A percentile compares a stretch with the other conserved stretches of the same genome.
These are phyloP conservation scores for Fraxinus sp. DNA, from an alignment of 305 asterid species.

Conservation along the genomic window DNA sequence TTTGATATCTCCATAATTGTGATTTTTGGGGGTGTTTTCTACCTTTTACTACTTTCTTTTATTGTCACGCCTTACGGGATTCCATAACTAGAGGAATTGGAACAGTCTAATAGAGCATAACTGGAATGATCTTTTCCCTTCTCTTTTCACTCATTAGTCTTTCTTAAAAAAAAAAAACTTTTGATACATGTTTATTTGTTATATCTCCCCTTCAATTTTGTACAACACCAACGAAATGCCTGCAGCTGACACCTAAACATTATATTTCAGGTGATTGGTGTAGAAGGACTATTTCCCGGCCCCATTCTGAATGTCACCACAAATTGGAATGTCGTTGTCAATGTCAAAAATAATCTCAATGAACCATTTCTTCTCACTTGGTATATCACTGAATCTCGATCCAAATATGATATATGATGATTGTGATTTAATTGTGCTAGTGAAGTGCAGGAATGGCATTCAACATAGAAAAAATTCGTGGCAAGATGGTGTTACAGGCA, in stretches of 20 bases:
- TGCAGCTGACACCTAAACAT: conserved; percentile 19
- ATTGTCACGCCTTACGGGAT: neutral
- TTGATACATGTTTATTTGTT: neutral
- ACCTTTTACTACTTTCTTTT: neutral
- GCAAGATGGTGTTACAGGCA: conserved; percentile 90
- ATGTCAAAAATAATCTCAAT: conserved; percentile 76
- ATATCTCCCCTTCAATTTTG: neutral
- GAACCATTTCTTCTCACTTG: conserved; percentile 91
- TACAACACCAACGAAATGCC: neutral
- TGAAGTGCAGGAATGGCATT: conserved; percentile 79
- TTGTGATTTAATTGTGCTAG: conserved; percentile 30
- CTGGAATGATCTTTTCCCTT: neutral
- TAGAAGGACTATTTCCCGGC: conserved; percentile 83
- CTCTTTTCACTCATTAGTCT: neutral
- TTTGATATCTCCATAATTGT: neutral
- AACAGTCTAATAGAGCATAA: neutral
- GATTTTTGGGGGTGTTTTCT: neutral
- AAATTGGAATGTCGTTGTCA: conserved; percentile 86
- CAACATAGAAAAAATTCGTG: conserved; percentile 83
- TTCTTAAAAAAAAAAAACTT: neutral
- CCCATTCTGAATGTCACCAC: conserved; percentile 86
- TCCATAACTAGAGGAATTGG: neutral
- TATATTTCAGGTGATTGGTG: conserved; percentile 72
- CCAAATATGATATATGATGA: conserved; percentile 17
- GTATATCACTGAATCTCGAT: conserved; percentile 36